Evolutionary conservation across 768 basidiomycete genomes (phyloP).

Genomic region (Peribolospora baueri): DNA sequence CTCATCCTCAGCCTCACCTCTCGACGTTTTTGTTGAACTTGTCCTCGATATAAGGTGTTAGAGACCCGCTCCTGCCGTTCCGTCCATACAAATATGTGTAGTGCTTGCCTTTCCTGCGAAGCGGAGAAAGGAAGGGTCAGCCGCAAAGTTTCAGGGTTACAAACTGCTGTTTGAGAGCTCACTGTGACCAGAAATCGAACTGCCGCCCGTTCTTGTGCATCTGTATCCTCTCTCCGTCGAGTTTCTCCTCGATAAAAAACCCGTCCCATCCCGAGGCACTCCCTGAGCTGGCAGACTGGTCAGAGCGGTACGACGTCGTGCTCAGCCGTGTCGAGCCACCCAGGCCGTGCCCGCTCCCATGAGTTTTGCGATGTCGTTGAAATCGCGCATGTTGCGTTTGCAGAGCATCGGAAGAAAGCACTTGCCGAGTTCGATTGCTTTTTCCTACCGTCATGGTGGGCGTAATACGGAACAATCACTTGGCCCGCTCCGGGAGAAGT

Average conservation of each 20-base stretch:
- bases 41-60: slow-evolving; percentile 61
- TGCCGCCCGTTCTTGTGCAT: slow-evolving; percentile 75
- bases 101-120: slow-evolving; percentile 56
- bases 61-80: slow-evolving; percentile 33
- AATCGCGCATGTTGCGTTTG: slow-evolving; percentile 54
- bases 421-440: slow-evolving; percentile 53
- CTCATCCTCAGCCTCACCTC: slow-evolving; percentile 44
- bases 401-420: slow-evolving; percentile 90
- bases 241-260: slow-evolving; percentile 88
- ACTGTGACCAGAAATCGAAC: slow-evolving; percentile 84
- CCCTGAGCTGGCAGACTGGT: no score
- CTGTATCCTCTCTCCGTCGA: slow-evolving; percentile 92
- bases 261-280: slow-evolving; percentile 16
- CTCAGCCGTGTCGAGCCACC: no score
- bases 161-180: neutral
- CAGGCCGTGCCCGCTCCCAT: no score
- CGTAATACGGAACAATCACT: no score
- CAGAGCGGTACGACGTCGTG: no score
- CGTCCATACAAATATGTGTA: slow-evolving; percentile 63
- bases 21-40: slow-evolving; percentile 53
- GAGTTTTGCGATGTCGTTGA: slow-evolving; percentile 41
- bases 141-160: neutral
- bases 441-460: slow-evolving; percentile 32
- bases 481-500: no score
- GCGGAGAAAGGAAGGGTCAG: no score